Conservation (phyloP, 169 alveolate species). For the Cryptosporidium tyzzeri region DNA sequence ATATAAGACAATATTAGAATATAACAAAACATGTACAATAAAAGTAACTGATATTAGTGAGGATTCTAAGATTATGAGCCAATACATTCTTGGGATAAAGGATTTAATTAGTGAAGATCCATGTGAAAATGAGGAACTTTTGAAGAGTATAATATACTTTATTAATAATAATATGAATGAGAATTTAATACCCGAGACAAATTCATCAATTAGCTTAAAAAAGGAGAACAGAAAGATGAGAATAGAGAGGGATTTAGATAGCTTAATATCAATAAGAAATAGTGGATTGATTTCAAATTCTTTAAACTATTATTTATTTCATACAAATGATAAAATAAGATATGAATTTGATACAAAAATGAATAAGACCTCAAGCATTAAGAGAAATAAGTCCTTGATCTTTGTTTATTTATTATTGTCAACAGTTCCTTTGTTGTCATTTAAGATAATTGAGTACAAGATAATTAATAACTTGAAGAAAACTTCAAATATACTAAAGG, state of each 20-base stretch:
- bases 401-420: constrained; percentile 23
- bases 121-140: background rate
- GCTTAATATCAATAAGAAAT: background rate
- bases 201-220: background rate
- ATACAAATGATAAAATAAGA: constrained; percentile 34
- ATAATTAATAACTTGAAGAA: constrained; percentile 5
- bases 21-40: background rate
- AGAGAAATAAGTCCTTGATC: constrained; percentile 31
- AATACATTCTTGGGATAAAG: background rate
- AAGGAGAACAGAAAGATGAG: background rate
- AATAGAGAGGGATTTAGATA: constrained; percentile 6
- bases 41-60: background rate
- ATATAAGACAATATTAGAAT: background rate
- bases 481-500: constrained; percentile 3
- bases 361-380: constrained; percentile 12
- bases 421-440: constrained; percentile 17
- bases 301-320: constrained; percentile 27
- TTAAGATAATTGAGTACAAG: constrained; percentile 32
- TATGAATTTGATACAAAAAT: constrained; percentile 26
- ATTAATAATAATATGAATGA: background rate
- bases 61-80: background rate
- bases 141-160: background rate
- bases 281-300: constrained; percentile 27
- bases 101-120: background rate
- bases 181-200: background rate